phyloP scores from a whole-genome alignment of 345 rosid species.

The Syzygium oleosum region DNA sequence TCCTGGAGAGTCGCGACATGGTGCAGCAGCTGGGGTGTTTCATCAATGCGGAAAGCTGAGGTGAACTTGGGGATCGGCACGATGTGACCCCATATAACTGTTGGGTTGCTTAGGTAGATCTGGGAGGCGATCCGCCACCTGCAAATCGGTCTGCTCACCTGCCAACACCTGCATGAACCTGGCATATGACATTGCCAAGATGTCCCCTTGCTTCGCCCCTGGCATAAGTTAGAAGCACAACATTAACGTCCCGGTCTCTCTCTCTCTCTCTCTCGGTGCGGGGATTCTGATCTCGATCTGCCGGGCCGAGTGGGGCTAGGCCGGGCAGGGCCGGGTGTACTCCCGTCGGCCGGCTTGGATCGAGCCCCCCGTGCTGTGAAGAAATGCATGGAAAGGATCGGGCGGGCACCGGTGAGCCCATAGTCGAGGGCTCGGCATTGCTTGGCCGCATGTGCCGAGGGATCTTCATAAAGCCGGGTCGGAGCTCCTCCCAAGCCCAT shows the following conservation, averaged over 20 bases:
- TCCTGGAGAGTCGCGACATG: background rate
- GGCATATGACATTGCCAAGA: background rate
- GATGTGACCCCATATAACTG: background rate
- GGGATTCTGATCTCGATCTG: background rate
- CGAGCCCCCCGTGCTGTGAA: background rate
- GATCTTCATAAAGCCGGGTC: background rate
- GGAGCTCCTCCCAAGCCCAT: background rate
- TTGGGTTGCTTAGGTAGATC: background rate
- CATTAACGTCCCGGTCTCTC: background rate
- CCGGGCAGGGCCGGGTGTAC: accelerated
- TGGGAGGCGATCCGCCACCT: background rate
- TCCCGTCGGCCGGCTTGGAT: background rate
- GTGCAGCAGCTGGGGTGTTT: background rate
- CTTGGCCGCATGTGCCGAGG: background rate
- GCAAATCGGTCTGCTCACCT: background rate
- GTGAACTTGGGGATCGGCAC: background rate
- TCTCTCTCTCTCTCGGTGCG: background rate
- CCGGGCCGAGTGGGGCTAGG: background rate
- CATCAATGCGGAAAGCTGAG: background rate
- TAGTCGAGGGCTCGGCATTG: background rate
- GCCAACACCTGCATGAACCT: background rate
- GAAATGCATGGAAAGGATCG: background rate
- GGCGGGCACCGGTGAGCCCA: background rate
- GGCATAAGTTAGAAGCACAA: background rate
- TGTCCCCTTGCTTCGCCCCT: background rate